Evolutionary conservation across 2,329 filamentous ascomycete species (phyloP), one percentile per base, ranked within the genome.

Genomic region (Aspergillus aculeatus): DNA sequence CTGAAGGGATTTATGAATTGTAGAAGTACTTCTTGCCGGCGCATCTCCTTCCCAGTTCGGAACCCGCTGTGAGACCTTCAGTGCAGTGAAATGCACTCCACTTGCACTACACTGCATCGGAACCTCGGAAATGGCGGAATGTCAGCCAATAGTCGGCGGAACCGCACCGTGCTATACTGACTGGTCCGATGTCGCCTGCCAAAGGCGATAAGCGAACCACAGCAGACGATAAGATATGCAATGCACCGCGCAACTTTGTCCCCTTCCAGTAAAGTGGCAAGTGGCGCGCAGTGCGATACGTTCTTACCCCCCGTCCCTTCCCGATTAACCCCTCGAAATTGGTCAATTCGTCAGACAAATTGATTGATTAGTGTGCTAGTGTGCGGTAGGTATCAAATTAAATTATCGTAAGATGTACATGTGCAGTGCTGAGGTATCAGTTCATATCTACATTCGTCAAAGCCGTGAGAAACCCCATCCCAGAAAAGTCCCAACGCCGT

Each of bases 361-460:
- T 2, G 26, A 35, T 35, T 35, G 32, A 35, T 35, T 19, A 44
- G 38, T 44, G 14, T n/a, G 38, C 16, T 19, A 44, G 38, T 44
- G 14, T n/a, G 38, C 16, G 38, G 16, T 44, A 19, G 38, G 38
- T 44, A 19, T 44, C 38, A 16, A 19, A 44, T 44, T 44, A 35
- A 2, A 44, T 19, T 44, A 44, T 44, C 38, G 38, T 44, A 44
- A 44, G 38, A 44, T 44, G 38, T 44, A 44, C 38, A 44, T 19
- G 16, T 44, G 16, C 38, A 44, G 38, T 44, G 16, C 52, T 29
- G 19, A 16, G 44, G 26, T 44, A 55, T 55, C 53, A 47, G 29
- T 16, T 55, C 53, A 48, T 55, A 48, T 55, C n/a, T 55, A 55
- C 53, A 48, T 35, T 55, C 53, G 53, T 55, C 53, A 55, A 48